Conservation (phyloP, 2,329 filamentous ascomycete species). For the Pseudogymnoascus sp. region DNA sequence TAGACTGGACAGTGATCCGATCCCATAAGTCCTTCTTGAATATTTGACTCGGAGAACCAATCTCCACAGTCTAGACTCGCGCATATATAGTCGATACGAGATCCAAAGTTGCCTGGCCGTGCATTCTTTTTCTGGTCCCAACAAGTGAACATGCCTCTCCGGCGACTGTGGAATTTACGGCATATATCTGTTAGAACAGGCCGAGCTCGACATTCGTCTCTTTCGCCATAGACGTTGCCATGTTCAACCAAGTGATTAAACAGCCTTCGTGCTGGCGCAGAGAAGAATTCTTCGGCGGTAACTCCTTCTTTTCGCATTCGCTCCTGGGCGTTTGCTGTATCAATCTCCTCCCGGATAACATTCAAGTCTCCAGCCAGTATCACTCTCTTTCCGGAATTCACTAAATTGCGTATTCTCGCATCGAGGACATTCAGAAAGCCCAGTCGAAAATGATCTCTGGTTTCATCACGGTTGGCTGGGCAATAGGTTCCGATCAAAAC, state of each 20-base stretch:
- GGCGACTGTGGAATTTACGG: slow-evolving; percentile 67
- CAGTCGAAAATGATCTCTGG: slow-evolving; percentile 71
- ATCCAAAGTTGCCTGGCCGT: slow-evolving; percentile 89
- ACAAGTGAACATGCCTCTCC: slow-evolving; percentile 89
- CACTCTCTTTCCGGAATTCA: slow-evolving; percentile 72
- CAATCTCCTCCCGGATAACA: slow-evolving; percentile 53
- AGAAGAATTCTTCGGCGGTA: slow-evolving; percentile 63
- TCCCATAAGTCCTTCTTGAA: slow-evolving; percentile 87
- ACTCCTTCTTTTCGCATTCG: slow-evolving; percentile 60
- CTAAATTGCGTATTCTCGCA: slow-evolving; percentile 73
- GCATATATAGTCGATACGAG: slow-evolving; percentile 87
- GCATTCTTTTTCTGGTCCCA: slow-evolving; percentile 94
- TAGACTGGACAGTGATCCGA: slow-evolving; percentile 97
- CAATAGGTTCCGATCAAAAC: slow-evolving; percentile 89
- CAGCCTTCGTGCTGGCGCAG: slow-evolving; percentile 60
- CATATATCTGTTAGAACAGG: slow-evolving; percentile 78
- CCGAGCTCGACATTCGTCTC: slow-evolving; percentile 59
- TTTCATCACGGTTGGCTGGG: slow-evolving; percentile 80
- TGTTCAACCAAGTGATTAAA: slow-evolving; percentile 79
- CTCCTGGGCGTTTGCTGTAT: slow-evolving; percentile 68
- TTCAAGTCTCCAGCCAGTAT: slow-evolving; percentile 86
- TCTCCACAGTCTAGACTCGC: slow-evolving; percentile 69
- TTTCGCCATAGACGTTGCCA: slow-evolving; percentile 56
- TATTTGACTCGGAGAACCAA: slow-evolving; percentile 75
- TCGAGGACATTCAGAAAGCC: slow-evolving; percentile 76